Evolutionary conservation across 2,329 filamentous ascomycete genomes (phyloP), one percentile per base, ranked within the genome.

Genomic region (Phyllosticta capitalensis): DNA sequence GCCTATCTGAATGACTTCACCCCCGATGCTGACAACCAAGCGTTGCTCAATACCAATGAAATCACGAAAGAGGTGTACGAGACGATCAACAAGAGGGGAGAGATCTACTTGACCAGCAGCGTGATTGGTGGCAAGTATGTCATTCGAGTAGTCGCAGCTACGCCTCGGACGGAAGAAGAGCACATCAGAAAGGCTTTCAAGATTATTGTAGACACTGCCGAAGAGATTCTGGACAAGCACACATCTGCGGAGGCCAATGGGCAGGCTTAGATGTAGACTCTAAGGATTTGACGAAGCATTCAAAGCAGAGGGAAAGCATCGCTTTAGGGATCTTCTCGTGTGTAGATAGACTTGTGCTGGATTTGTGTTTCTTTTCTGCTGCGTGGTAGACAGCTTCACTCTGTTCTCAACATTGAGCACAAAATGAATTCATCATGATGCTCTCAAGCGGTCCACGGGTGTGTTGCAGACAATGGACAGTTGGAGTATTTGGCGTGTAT

Each of bases 81-180:
- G 67, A 72, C 78, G 22, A 81, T 96, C 26, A 92, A 95, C 66
- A 77, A 78, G 2, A 77, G 81, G 7, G 90, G 90, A 1, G 84
- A 90, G 71, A 88, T 95, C 59, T 96, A 90, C 73, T 76, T 96
- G 22, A 96, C 91, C 0, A 87, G 85, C 50, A 88, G 86, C 1
- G 82, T 90, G 4, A 79, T 95, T 12, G 83, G 83, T 9, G 88
- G 84, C 0, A 78, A 84, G 20, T 90, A 90, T 71, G 86, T 88
- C 1, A 95, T 97, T 62, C 80, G 92, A 0, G 83, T 96, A 45
- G 87, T 92, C 21, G 90, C 89, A 60, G 86, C 83, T 0, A 89
- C 88, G 65, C 76, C 82, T 22, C 77, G 83, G 49, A 83, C 86
- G 0, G 85, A 92, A 70, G 86, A 89, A 73, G 82, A 83, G 68